phyloP scores from a whole-genome alignment of 768 basidiomycete species.

The Cystofilobasidium macerans region DNA sequence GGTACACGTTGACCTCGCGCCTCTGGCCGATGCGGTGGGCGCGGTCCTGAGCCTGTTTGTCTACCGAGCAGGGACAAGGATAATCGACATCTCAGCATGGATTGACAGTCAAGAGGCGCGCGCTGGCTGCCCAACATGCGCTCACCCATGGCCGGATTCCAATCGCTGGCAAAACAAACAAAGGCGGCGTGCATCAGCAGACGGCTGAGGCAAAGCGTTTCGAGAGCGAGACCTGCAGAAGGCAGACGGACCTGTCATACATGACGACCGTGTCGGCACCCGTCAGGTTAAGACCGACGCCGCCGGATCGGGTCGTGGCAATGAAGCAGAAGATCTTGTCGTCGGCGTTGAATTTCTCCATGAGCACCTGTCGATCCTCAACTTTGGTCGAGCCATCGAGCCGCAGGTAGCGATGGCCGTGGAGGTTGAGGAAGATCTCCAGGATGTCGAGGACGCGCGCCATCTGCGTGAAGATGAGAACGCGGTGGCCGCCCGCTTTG shows the following conservation, averaged over 20 bases:
- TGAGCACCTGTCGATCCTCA: constrained; percentile 58
- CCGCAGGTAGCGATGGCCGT: constrained; percentile 86
- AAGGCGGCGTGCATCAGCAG: no score
- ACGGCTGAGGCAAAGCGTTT: not conserved
- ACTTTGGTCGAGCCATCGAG: constrained; percentile 91
- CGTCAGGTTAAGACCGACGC: constrained; percentile 83
- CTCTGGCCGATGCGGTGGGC: constrained; percentile 43
- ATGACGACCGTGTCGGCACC: constrained; percentile 43
- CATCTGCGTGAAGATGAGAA: constrained; percentile 96
- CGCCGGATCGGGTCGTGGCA: constrained; percentile 41
- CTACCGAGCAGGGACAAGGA: not conserved
- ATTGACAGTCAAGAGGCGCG: not conserved
- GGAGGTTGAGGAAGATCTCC: constrained; percentile 82
- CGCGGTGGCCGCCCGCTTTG: constrained; percentile 76
- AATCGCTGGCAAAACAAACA: not conserved
- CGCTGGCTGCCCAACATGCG: not conserved
- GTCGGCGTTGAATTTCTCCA: constrained; percentile 43
- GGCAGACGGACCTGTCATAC: constrained; percentile 44
- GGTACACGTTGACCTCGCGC: constrained; percentile 90
- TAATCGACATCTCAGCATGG: not conserved
- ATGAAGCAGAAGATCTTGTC: constrained; percentile 42
- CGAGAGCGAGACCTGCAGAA: constrained; percentile 6
- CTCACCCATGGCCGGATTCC: constrained; percentile 5
- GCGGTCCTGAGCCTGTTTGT: constrained; percentile 28
- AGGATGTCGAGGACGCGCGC: constrained; percentile 85